Evolutionary conservation across 2,329 filamentous ascomycete species (phyloP).

Genomic region (Epichloe scottii): DNA sequence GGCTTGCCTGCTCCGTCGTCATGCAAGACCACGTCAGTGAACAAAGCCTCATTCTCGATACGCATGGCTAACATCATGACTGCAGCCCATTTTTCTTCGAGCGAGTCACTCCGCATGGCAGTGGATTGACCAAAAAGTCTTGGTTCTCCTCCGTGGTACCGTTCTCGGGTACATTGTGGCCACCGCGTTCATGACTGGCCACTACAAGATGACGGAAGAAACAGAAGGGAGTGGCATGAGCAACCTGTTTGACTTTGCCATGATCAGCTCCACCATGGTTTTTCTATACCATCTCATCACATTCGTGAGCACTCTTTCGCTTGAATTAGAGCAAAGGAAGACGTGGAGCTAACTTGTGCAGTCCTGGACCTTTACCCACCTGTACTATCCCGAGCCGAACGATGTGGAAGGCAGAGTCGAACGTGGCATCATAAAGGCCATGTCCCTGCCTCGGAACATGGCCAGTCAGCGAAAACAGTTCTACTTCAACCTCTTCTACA

Average conservation of each 20-base stretch:
- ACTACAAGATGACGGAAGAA: constrained; percentile 32
- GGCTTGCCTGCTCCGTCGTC: constrained; percentile 19
- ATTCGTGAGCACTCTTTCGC: constrained; percentile 25
- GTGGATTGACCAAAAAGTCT: constrained; percentile 30
- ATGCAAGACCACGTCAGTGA: constrained; percentile 23
- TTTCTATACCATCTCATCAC: constrained; percentile 32
- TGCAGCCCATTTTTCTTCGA: constrained; percentile 37
- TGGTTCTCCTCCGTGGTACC: constrained; percentile 30
- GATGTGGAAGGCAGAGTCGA: constrained; percentile 24
- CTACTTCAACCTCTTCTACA: constrained; percentile 39
- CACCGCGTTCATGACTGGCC: constrained; percentile 27
- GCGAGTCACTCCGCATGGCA: constrained; percentile 39
- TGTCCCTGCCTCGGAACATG: constrained; percentile 34
- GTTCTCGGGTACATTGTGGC: constrained; percentile 31
- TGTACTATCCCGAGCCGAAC: constrained; percentile 32
- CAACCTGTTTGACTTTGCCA: constrained; percentile 37
- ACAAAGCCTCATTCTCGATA: neutral
- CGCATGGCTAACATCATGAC: neutral
- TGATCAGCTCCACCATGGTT: constrained; percentile 29
- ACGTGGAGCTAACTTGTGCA: constrained; percentile 10
- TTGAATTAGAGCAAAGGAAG: neutral
- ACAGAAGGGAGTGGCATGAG: constrained; percentile 27
- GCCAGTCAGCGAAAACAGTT: constrained; percentile 29
- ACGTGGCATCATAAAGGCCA: constrained; percentile 22
- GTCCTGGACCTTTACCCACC: constrained; percentile 40